Evolutionary conservation across 768 basidiomycete species (phyloP).

Genomic region (Trichaptum fuscoviolaceum): DNA sequence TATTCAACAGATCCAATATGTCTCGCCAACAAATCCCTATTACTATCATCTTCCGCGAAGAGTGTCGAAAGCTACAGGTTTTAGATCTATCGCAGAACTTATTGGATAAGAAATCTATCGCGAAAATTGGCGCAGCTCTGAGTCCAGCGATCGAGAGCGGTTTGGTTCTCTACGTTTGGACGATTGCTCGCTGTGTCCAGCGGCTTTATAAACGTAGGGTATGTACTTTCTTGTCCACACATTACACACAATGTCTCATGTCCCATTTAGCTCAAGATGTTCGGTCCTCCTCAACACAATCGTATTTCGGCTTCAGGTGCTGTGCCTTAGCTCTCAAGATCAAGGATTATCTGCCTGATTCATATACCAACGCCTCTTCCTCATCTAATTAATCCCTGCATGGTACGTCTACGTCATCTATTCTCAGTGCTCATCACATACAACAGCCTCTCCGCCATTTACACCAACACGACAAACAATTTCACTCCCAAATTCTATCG

Average conservation of each 20-base stretch:
- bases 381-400: conserved; percentile 18
- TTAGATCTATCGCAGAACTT: conserved; percentile 85
- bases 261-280: conserved; percentile 65
- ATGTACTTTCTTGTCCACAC: conserved; percentile 22
- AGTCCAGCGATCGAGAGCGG: conserved; percentile 44
- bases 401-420: conserved; percentile 23
- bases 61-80: conserved; percentile 53
- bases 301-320: conserved; percentile 79
- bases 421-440: conserved; percentile 23
- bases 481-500: conserved; percentile 20
- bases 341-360: conserved; percentile 70
- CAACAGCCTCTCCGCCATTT: conserved; percentile 20
- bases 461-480: conserved; percentile 29
- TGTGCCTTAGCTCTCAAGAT: conserved; percentile 95
- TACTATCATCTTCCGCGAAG: conserved; percentile 69
- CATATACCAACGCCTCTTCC: conserved; percentile 13
- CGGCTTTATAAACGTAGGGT: conserved; percentile 81
- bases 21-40: too few species aligned
- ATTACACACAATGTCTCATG: conserved; percentile 8
- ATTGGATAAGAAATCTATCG: conserved; percentile 80
- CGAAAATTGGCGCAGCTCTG: conserved; percentile 72
- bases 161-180: conserved; percentile 83
- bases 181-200: conserved; percentile 75
- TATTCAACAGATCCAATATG: too few species aligned
- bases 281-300: conserved; percentile 80